Percentiles rank a stretch among this genome's conserved stretches.
Conservation (phyloP, 805 yeast species). For the Schwanniomyces sp. region DNA sequence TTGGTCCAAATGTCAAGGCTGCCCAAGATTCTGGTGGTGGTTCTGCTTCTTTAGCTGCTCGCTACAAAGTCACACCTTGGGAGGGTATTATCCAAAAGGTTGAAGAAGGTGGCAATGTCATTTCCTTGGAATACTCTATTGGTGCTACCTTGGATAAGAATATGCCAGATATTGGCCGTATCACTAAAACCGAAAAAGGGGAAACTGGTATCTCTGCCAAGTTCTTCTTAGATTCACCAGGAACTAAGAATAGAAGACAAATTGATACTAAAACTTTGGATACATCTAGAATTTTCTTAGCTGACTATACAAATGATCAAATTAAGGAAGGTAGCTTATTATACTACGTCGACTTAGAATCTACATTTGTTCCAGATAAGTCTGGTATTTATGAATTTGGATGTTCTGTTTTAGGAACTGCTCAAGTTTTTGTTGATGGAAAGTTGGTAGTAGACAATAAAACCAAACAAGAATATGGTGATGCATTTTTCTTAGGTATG, state of each 20-base stretch:
- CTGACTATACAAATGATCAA: conserved; percentile 21
- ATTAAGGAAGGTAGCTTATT: conserved; percentile 16
- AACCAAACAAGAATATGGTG: conserved; percentile 50
- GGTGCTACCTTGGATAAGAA: conserved; percentile 34
- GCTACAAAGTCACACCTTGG: conserved; percentile 48
- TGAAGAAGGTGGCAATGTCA: conserved; percentile 21
- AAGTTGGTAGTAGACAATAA: conserved; percentile 56
- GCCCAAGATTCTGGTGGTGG: conserved; percentile 62
- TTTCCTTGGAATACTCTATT: conserved; percentile 23
- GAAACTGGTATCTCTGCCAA: conserved; percentile 17
- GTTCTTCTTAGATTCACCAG: conserved; percentile 18
- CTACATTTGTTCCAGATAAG: conserved; percentile 45
- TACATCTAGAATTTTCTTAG: conserved; percentile 20
- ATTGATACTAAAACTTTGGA: conserved; percentile 17
- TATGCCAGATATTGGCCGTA: conserved; percentile 28
- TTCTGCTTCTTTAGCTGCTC: conserved; percentile 52
- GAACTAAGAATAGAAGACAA: conserved; percentile 10
- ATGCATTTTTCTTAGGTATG: conserved; percentile 48
- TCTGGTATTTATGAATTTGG: conserved; percentile 54
- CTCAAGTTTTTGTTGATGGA: conserved; percentile 52
- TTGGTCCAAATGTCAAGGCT: conserved; percentile 59
- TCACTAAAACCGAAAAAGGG: conserved; percentile 20
- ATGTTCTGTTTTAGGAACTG: conserved; percentile 53
- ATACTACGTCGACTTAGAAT: conserved; percentile 47
- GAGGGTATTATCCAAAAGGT: conserved; percentile 42